These are phyloP conservation scores for Salix viminalis DNA, from an alignment of 345 rosid genomes.

Conservation along the genomic window DNA sequence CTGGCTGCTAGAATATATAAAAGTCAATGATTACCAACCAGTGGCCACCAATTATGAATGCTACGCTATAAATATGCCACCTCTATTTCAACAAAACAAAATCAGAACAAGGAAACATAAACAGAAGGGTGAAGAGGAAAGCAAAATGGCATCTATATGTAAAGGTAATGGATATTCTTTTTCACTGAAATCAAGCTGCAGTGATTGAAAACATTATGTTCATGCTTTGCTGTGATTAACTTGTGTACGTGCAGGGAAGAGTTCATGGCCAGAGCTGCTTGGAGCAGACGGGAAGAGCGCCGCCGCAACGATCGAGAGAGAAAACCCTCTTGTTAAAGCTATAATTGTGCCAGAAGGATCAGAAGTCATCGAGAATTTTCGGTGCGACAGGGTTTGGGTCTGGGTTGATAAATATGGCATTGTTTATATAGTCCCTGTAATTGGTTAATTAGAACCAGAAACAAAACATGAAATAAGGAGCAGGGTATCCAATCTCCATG, in stretches of 20 bases:
- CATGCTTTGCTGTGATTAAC: neutral
- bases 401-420: conserved; percentile 4
- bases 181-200: neutral
- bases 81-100: neutral
- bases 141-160: neutral
- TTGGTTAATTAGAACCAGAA: conserved; percentile 1
- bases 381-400: conserved; percentile 15
- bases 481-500: too few relatives aligned
- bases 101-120: neutral
- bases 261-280: conserved; percentile 21
- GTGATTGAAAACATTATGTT: neutral
- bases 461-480: neutral
- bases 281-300: conserved; percentile 2
- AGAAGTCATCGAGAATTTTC: neutral
- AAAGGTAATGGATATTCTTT: neutral
- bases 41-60: neutral
- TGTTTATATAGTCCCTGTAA: neutral
- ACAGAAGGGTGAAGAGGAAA: neutral
- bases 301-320: conserved; percentile 12
- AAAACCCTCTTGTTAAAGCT: conserved; percentile 12
- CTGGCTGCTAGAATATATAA: neutral
- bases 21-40: neutral
- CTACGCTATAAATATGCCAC: neutral
- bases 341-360: conserved; percentile 1
- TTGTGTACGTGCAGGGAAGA: conserved; percentile 8